phyloP scores from a whole-genome alignment of 306 rosid genomes.

The Vicia faba region DNA sequence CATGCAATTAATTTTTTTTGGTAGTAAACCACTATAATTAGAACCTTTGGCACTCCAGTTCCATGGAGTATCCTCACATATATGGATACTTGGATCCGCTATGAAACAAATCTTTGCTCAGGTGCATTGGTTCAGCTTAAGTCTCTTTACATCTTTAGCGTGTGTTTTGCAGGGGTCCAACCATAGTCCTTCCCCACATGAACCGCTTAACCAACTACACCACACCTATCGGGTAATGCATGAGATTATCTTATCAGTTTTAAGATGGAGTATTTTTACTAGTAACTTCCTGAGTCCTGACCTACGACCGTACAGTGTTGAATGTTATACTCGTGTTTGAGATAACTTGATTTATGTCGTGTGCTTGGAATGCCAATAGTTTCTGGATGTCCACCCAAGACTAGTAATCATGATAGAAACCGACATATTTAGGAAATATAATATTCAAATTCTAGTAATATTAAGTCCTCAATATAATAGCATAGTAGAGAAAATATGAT shows the following conservation, averaged over 20 bases:
- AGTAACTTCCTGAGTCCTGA: constrained; percentile 9
- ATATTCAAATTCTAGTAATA: constrained; percentile 5
- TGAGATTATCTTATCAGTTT: constrained; percentile 24
- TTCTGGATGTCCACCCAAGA: constrained; percentile 17
- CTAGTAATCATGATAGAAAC: constrained; percentile 15
- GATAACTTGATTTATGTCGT: constrained; percentile 4
- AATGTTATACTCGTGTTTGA: constrained; percentile 6
- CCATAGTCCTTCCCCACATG: not conserved
- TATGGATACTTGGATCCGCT: not conserved
- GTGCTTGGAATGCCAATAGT: constrained; percentile 19
- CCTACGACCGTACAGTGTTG: constrained; percentile 2
- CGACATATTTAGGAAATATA: constrained; percentile 22
- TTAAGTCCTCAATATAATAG: constrained; percentile 8
- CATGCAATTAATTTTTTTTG: constrained; percentile 8
- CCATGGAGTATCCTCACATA: not conserved
- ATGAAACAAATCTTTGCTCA: not conserved
- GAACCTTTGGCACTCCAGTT: not conserved
- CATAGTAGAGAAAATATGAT: constrained; percentile 5
- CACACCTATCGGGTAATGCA: not conserved
- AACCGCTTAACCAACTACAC: constrained; percentile 3
- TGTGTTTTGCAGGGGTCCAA: not conserved
- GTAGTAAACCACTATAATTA: not conserved
- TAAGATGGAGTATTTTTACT: constrained; percentile 9
- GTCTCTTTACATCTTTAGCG: not conserved
- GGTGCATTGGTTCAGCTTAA: not conserved